Base-by-base conservation (phyloP, 1,284 basidiomycete genomes). In the Ceratobasidium sp. region DNA sequence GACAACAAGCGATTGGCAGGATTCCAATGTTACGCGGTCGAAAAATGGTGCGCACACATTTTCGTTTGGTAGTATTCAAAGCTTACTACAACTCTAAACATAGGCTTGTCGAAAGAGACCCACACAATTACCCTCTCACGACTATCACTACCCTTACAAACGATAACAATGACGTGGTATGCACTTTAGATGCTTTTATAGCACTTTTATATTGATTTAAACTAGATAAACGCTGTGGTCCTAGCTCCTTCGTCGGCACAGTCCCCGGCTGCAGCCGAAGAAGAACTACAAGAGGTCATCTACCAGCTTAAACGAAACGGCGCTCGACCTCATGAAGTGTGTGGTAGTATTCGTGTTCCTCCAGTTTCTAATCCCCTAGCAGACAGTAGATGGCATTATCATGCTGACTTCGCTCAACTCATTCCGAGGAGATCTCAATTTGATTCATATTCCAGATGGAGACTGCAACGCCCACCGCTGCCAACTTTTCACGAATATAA, bases 341-440 rank as follows among this genome's bases (percentile, higher is more conserved):
- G 80, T 72, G 8, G n/a, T 41, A 52, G 9, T 21, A 43, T 52
- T 21, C 52, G 2, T 26, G 71, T 46, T 50, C 36, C 18, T 46
- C 46, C 52, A 65, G 23, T 55, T 23, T 58, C 50, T 60, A 28
- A 71, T 72, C 48, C 14, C 52, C 34, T 58, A 61, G 26, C 75
- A 90, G 86, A 91, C 87, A 23, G 83, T 84, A n/a, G 81, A 88
- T 71, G 92, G 92, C 48, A 81, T 85, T 16, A 83, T 93, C 75
- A 88, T 93, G 86, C 86, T 88, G 69, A 93, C 92, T n/a, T 92
- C 91, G 6, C 85, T 93, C 21, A 90, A 90, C 52, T 89, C 91
- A 80, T 93, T 93, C 79, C 90, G 90, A 65, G 92, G 91, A 2
- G 92, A 93, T 81, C 91, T 88, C 78, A 91, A 90, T 69, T 91